These are phyloP conservation scores for Styphnolobium japonicum DNA, from an alignment of 306 rosid genomes.

Conservation along the genomic window DNA sequence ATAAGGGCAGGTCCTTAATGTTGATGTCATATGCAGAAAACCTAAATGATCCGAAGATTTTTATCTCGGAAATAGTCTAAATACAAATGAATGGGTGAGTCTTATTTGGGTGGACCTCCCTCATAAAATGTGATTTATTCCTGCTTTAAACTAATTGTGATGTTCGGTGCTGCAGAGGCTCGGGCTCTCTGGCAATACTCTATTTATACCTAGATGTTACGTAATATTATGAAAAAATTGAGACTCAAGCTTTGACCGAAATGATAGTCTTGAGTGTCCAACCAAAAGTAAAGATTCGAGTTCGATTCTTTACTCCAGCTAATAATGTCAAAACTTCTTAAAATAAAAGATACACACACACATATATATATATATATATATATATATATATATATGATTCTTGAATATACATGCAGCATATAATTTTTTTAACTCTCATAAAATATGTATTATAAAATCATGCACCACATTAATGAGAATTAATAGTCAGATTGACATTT, in stretches of 20 bases:
- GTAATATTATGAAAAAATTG: conserved; percentile 11
- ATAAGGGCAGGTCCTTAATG: conserved; percentile 13
- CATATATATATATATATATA: too few relatives aligned
- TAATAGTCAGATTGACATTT: neutral
- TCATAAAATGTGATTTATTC: too few relatives aligned
- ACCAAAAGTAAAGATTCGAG: conserved; percentile 21
- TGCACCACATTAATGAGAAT: neutral
- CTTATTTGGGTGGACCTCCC: too few relatives aligned
- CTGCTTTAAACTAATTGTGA: too few relatives aligned
- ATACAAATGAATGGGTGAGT: too few relatives aligned
- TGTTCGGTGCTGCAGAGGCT: too few relatives aligned
- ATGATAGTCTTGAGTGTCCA: conserved; percentile 1
- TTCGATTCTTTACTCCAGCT: conserved; percentile 24
- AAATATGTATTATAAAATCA: neutral
- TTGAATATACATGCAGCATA: neutral
- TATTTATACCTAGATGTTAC: conserved; percentile 22
- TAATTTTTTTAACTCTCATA: neutral
- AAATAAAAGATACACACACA: conserved; percentile 26
- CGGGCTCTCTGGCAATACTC: too few relatives aligned
- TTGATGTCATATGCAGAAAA: too few relatives aligned
- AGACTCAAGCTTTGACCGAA: conserved; percentile 7
- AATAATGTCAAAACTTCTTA: conserved; percentile 24
- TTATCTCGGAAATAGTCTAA: too few relatives aligned
- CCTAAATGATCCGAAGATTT: too few relatives aligned
- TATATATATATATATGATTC: conserved; percentile 3